Conservation (phyloP, 2,329 filamentous ascomycete species). For the Colletotrichum sp. region DNA sequence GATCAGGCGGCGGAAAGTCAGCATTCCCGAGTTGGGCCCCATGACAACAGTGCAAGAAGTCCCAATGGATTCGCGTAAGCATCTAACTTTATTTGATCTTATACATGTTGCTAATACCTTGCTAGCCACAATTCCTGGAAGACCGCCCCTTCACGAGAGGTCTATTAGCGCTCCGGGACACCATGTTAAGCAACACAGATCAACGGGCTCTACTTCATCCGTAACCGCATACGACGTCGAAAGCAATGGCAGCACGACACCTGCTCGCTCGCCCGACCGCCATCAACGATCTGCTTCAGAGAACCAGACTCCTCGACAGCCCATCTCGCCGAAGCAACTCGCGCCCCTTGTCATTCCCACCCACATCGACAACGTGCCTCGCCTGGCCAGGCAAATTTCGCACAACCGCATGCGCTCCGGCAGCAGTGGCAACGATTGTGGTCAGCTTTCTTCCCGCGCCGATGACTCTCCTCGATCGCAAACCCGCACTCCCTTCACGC, state of each 20-base stretch:
- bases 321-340: constrained; percentile 58
- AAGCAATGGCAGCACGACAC: neutral
- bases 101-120: neutral
- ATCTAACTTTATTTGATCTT: neutral
- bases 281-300: constrained; percentile 21
- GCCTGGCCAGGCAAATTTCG: constrained; percentile 41
- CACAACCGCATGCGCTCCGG: constrained; percentile 51
- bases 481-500: constrained; percentile 49
- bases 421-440: constrained; percentile 45
- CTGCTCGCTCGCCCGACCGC: constrained; percentile 7
- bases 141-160: constrained; percentile 67
- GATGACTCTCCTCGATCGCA: constrained; percentile 50
- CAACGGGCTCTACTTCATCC: constrained; percentile 39
- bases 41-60: constrained; percentile 74
- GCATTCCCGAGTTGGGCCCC: constrained; percentile 67
- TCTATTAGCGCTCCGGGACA: constrained; percentile 66
- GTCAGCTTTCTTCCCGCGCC: constrained; percentile 42
- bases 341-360: constrained; percentile 61
- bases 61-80: constrained; percentile 74
- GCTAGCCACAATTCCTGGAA: constrained; percentile 70
- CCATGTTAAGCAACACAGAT: constrained; percentile 50
- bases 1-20: constrained; percentile 65
- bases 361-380: constrained; percentile 15
- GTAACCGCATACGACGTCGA: constrained; percentile 27
- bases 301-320: constrained; percentile 24